A percentile compares a stretch with the other conserved stretches of the same genome.
Evolutionary conservation across 441 rosid genomes (phyloP).

Genomic region (Populus hybrid): DNA sequence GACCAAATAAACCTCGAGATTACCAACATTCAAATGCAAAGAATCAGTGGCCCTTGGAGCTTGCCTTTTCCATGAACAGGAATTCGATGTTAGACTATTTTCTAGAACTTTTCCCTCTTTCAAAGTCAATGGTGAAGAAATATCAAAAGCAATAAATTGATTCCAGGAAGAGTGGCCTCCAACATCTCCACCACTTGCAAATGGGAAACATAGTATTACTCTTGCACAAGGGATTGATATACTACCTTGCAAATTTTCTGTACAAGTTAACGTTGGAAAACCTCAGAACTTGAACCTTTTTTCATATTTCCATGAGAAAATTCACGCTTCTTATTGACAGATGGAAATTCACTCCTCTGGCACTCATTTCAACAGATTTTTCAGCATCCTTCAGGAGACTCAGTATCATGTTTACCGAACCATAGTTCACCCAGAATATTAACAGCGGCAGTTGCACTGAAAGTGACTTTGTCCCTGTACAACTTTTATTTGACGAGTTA

Average conservation of each 20-base stretch:
- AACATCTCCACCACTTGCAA: constrained; percentile 37
- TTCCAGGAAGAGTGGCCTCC: constrained; percentile 25
- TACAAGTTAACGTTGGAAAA: constrained; percentile 27
- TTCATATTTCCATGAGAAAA: constrained; percentile 29
- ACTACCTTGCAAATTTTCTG: constrained; percentile 47
- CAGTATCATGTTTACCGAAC: constrained; percentile 46
- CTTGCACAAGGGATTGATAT: constrained; percentile 70
- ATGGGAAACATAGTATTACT: constrained; percentile 73
- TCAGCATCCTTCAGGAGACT: constrained; percentile 54
- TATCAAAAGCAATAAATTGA: constrained; percentile 24
- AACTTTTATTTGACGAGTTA: constrained; percentile 36
- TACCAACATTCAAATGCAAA: constrained; percentile 53
- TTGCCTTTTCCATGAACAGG: constrained; percentile 29
- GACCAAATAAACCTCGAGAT: constrained; percentile 61
- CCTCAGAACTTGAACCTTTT: constrained; percentile 35
- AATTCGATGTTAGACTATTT: constrained; percentile 30
- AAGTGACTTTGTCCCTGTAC: constrained; percentile 43
- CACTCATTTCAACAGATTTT: constrained; percentile 36
- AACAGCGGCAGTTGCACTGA: constrained; percentile 72
- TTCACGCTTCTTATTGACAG: constrained; percentile 22
- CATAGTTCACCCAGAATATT: constrained; percentile 66
- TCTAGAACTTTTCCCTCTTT: not conserved
- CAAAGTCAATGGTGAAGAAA: constrained; percentile 42
- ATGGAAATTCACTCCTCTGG: constrained; percentile 17
- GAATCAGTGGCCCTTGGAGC: constrained; percentile 46